A percentile compares a stretch with the other conserved stretches of the same genome.
Conservation (phyloP, 2,329 filamentous ascomycete species). For the Onygena corvina region DNA sequence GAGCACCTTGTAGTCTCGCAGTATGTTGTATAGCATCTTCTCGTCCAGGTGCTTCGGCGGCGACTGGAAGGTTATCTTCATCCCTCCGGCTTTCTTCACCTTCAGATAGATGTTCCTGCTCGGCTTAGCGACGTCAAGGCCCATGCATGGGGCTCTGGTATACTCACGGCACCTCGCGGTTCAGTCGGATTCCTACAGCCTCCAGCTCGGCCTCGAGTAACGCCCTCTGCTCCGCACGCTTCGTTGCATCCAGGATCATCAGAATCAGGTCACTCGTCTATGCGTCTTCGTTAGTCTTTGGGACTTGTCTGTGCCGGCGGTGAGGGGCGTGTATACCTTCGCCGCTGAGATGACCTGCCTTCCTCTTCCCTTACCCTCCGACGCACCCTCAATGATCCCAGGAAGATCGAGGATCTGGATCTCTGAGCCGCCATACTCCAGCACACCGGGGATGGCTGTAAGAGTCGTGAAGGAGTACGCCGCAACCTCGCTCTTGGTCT, state of each 20-base stretch:
- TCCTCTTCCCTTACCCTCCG: constrained; percentile 90
- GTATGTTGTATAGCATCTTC: constrained; percentile 95
- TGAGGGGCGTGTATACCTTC: constrained; percentile 42
- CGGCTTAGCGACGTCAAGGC: background rate
- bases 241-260: constrained; percentile 95
- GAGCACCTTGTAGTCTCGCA: constrained; percentile 96
- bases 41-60: constrained; percentile 88
- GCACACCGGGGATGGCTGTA: constrained; percentile 90
- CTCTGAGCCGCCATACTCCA: constrained; percentile 95
- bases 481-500: constrained; percentile 90
- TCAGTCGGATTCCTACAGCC: constrained; percentile 85
- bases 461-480: constrained; percentile 96
- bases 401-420: constrained; percentile 96
- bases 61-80: constrained; percentile 93
- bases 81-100: constrained; percentile 84
- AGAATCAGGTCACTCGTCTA: constrained; percentile 87
- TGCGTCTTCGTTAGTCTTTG: background rate
- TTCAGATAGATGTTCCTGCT: constrained; percentile 91
- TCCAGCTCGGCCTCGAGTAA: constrained; percentile 86
- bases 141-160: background rate
- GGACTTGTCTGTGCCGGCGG: background rate
- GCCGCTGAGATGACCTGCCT: constrained; percentile 94
- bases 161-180: constrained; percentile 73
- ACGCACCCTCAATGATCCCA: constrained; percentile 93
- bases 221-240: constrained; percentile 83